Percentiles rank a stretch among this genome's conserved stretches.
Evolutionary conservation across 495 filamentous ascomycete species (phyloP).

Genomic region (Trichodelitschia bisporula): DNA sequence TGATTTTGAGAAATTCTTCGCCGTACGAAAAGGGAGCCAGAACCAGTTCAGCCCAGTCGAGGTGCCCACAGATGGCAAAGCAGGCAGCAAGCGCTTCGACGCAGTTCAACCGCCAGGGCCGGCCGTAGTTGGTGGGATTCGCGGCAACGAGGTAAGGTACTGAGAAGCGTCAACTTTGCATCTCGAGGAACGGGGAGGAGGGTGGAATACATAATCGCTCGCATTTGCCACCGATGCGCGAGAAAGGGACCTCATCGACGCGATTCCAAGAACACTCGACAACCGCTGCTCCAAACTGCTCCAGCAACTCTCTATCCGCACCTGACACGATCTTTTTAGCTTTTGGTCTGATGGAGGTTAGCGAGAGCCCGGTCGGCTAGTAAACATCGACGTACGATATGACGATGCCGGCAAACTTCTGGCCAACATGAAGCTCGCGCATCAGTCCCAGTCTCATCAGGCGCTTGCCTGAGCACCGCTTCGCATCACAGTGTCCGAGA

Average conservation of each 20-base stretch:
- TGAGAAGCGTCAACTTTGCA: conserved; percentile 4
- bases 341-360: conserved; percentile 38
- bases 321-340: conserved; percentile 64
- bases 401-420: conserved; percentile 73
- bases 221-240: conserved; percentile 79
- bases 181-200: not conserved
- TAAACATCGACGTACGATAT: conserved; percentile 32
- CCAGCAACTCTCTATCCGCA: conserved; percentile 54
- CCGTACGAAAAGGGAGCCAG: conserved; percentile 75
- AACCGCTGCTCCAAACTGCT: conserved; percentile 77
- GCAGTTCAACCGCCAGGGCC: conserved; percentile 84
- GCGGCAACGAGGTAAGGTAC: conserved; percentile 90
- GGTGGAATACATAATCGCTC: conserved; percentile 54
- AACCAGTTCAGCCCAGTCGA: conserved; percentile 69
- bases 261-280: conserved; percentile 96
- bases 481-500: conserved; percentile 88
- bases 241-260: conserved; percentile 73
- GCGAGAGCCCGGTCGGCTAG: conserved; percentile 2
- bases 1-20: conserved; percentile 67
- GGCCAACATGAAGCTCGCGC: conserved; percentile 77
- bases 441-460: conserved; percentile 80
- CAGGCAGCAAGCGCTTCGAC: conserved; percentile 82
- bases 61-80: conserved; percentile 76
- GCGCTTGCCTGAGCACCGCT: conserved; percentile 85
- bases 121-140: conserved; percentile 92